A percentile compares a stretch with the other conserved stretches of the same genome.
These are phyloP conservation scores for Tulasnella sp. DNA, from an alignment of 768 basidiomycete genomes.

Conservation along the genomic window DNA sequence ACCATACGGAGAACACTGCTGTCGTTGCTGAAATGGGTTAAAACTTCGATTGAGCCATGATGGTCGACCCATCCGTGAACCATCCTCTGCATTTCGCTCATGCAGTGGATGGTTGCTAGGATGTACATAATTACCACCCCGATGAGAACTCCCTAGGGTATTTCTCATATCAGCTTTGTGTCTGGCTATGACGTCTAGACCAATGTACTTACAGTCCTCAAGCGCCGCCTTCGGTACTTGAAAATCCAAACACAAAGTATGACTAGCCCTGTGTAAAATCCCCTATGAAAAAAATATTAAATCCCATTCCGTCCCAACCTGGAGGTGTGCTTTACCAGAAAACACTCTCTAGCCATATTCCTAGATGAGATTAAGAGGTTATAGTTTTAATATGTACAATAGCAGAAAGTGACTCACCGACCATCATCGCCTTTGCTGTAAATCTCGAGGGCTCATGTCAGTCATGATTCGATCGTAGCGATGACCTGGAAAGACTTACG, in stretches of 20 bases:
- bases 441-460: neutral
- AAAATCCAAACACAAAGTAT: conserved; percentile 22
- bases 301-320: neutral
- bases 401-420: neutral
- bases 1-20: neutral
- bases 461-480: neutral
- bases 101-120: no score
- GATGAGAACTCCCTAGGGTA: no score
- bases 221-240: conserved; percentile 15
- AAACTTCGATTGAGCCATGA: neutral
- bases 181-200: no score
- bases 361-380: neutral
- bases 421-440: neutral
- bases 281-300: neutral
- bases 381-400: neutral
- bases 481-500: neutral
- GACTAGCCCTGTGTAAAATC: conserved; percentile 15
- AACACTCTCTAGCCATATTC: conserved; percentile 19
- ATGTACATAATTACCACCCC: no score
- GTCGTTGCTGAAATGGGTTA: neutral
- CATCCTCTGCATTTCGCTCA: conserved; percentile 8
- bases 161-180: no score
- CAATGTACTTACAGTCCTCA: neutral
- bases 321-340: neutral
- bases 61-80: conserved; percentile 18